Base-by-base conservation (phyloP, 176 grass and related monocot genomes). In the Zea mays region DNA sequence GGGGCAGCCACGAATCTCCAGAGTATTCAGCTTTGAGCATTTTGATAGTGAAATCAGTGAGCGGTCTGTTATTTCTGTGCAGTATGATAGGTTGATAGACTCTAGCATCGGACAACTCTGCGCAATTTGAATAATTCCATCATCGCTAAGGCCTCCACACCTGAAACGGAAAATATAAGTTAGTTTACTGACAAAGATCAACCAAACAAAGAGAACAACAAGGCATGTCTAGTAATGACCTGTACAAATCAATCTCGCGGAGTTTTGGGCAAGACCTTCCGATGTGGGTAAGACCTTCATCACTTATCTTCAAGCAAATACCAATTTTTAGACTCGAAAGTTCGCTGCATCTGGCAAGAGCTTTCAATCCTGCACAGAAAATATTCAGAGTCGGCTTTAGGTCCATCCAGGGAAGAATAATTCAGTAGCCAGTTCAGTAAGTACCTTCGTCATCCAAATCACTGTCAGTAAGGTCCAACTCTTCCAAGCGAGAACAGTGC, bases 401-500 rank as follows among this genome's bases (percentile, higher is more conserved):
- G 17, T 16, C 5, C 62, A 69, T 47, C 46, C 27, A 66, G 41
- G 14, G 82, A 64, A 54, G 40, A 27, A 42, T 43, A 75, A 13
- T 50, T 7, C 58, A 16, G 44, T 42, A 54, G n/a, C 43, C 67
- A 42, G 8, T 84, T n/a, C 58, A 38, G 67, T 63, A 89, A 40
- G 72, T 44, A 97, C 90, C 94, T 94, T 92, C 79, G 73, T 94
- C 85, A 20, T 98, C 89, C 63, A 98, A 90, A 78, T 94, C 87
- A 74, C 65, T 98, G 56, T 94, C 95, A 2, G 91, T 94, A 62
- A 97, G 81, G 58, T 97, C 87, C 61, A 94, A 58, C 44, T 92
- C 91, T 82, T 94, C 87, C 83, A 97, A 69, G 15, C 76, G 75
- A 51, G 4, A 64, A 79, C 89, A 94, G 4, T 21, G 77, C 49